Evolutionary conservation across 371 early-diverging fungal genomes (phyloP).

Genomic region (Apophysomyces sp.): DNA sequence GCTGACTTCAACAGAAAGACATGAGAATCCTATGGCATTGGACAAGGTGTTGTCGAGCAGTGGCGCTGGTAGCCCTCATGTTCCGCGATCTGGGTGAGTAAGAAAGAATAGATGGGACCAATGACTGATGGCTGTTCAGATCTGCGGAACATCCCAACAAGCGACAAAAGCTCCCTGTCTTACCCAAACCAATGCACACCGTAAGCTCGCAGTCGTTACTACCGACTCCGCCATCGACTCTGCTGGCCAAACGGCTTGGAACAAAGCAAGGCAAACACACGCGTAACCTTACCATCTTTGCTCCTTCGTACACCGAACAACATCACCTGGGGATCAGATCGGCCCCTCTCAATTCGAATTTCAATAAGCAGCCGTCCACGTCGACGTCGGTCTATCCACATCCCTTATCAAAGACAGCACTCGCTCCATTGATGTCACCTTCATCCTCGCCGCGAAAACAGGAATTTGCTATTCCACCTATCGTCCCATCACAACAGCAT

Average conservation of each 20-base stretch:
- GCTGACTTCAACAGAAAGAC: neutral
- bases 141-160: slow-evolving; percentile 1
- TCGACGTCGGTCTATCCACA: neutral
- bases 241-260: slow-evolving; percentile 32
- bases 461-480: slow-evolving; percentile 51
- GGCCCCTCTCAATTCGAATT: slow-evolving; percentile 56
- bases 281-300: slow-evolving; percentile 55
- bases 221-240: slow-evolving; percentile 24
- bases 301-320: slow-evolving; percentile 57
- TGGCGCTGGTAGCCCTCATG: slow-evolving; percentile 25
- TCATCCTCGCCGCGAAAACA: slow-evolving; percentile 22
- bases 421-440: slow-evolving; percentile 34
- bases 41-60: slow-evolving; percentile 20
- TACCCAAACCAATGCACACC: slow-evolving; percentile 40
- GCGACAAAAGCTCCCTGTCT: slow-evolving; percentile 5
- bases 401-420: slow-evolving; percentile 6
- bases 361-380: slow-evolving; percentile 15
- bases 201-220: slow-evolving; percentile 32
- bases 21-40: slow-evolving; percentile 32
- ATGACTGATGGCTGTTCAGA: too few species aligned
- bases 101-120: neutral
- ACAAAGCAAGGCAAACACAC: slow-evolving; percentile 49
- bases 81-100: neutral
- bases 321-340: slow-evolving; percentile 47
- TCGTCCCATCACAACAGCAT: slow-evolving; percentile 51